Evolutionary conservation across 208 protist species (phyloP).

Genomic region (Wallacemonas rigidus): DNA sequence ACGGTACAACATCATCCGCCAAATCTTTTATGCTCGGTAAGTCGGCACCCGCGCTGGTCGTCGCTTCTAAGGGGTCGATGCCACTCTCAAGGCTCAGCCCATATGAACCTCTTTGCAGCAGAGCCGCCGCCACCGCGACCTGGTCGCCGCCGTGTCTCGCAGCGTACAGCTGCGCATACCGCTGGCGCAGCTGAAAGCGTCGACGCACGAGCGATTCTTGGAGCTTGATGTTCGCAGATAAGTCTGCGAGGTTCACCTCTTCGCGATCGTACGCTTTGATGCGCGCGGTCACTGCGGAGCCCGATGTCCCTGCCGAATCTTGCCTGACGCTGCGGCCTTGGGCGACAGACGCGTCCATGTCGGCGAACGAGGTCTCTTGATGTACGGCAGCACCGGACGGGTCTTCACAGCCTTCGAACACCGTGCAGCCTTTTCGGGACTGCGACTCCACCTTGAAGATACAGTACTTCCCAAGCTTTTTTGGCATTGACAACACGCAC

Average conservation of each 20-base stretch:
- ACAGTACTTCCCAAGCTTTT: conserved; percentile 26
- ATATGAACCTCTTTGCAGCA: conserved; percentile 3
- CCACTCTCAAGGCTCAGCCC: conserved; percentile 3
- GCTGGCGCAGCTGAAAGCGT: conserved; percentile 11
- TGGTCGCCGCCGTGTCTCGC: not conserved
- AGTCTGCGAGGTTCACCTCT: not conserved
- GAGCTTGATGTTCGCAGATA: conserved; percentile 14
- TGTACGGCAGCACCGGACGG: not conserved
- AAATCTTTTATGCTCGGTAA: conserved; percentile 20
- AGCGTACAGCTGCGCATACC: conserved; percentile 13
- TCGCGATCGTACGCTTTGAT: conserved; percentile 11
- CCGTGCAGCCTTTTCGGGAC: conserved; percentile 3
- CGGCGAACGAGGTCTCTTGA: conserved; percentile 1
- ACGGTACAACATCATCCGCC: conserved; percentile 21
- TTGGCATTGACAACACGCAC: not conserved
- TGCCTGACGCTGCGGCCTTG: not conserved
- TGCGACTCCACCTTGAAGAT: conserved; percentile 20
- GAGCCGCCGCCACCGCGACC: conserved; percentile 4
- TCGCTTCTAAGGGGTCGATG: conserved; percentile 8
- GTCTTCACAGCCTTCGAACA: conserved; percentile 31
- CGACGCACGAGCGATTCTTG: conserved; percentile 7
- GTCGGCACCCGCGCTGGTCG: conserved; percentile 14
- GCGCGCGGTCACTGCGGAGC: not conserved
- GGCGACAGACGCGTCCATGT: not conserved
- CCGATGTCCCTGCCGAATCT: not conserved